Evolutionary conservation across 257 asterid genomes (phyloP), one percentile per base, ranked within the genome.

Genomic region (Haberlea rhodopensis): DNA sequence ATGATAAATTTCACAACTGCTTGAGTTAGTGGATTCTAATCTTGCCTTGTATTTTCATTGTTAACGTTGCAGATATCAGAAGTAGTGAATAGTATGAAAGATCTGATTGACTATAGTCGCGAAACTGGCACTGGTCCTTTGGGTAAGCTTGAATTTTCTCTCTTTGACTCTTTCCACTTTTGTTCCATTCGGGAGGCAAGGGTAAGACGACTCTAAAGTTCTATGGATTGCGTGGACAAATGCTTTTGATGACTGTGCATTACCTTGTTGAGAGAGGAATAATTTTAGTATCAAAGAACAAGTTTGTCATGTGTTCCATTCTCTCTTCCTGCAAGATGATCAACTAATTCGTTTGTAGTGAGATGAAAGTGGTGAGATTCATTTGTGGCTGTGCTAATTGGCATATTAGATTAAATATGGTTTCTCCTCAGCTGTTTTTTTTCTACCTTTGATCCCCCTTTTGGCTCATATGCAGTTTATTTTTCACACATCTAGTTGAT

Each of bases 81-180:
- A 82, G 99, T 94, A 75, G 99, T 94, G 61, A 94, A 94, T 81
- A 94, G 99, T 88, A 94, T 94, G 99, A 94, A 94, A 78, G 99
- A 94, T 87, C 89, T 94, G 66, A 90, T 94, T 56, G 97, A 94
- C 69, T 94, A 82, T 68, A 87, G 99, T 80, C 84, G 95, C 53
- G 95, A 90, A 73, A 86, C 91, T 67, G 84, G 90, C 73, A 69
- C 83, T 8, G 97, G 99, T 77, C 99, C 99, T 45, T 87, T 94
- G 96, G 99, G 99, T 92, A 82, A 81, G 95, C 62, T 78, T 52
- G 15, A 51, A 3, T 27, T 11, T 40, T 68, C 45, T 51, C 29
- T 59, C 51, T 16, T 16, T 62, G 58, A 37, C 49, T 70, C 48
- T 71, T 64, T 48, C n/a, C 10, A 26, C 27, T 16, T 24, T 21